Evolutionary conservation across 495 filamentous ascomycete species (phyloP).

Genomic region (Hypoxylon lienhwacheense): DNA sequence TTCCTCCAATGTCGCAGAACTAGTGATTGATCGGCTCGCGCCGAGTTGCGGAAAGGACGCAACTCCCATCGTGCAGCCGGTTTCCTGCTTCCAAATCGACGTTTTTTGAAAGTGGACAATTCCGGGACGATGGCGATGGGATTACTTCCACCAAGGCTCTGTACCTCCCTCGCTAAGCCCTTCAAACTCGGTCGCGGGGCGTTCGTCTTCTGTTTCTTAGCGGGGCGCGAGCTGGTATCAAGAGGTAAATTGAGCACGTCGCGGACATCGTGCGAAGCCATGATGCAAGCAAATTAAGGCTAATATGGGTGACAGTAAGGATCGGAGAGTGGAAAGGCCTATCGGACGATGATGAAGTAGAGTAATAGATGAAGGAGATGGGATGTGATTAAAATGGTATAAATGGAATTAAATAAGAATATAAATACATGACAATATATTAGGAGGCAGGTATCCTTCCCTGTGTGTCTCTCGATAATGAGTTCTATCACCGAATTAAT

Average conservation of each 20-base stretch:
- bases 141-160: constrained; percentile 58
- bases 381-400: too few relatives aligned
- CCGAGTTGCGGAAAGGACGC: constrained; percentile 58
- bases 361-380: too few relatives aligned
- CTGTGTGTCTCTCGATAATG: not conserved
- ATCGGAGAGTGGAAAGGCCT: too few relatives aligned
- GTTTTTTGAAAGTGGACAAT: constrained; percentile 50
- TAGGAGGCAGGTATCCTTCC: too few relatives aligned
- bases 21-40: constrained; percentile 52
- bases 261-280: constrained; percentile 81
- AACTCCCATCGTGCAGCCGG: constrained; percentile 62
- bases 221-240: constrained; percentile 59
- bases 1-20: constrained; percentile 69
- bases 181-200: constrained; percentile 67
- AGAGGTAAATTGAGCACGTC: constrained; percentile 85
- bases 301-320: too few relatives aligned
- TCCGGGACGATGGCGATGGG: constrained; percentile 53
- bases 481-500: not conserved
- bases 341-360: too few relatives aligned
- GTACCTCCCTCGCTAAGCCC: constrained; percentile 59
- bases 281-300: constrained; percentile 42
- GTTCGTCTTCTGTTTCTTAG: constrained; percentile 76
- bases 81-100: constrained; percentile 57
- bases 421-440: too few relatives aligned
- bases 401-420: too few relatives aligned